These are phyloP conservation scores for Gossypium arboreum DNA, from an alignment of 345 rosid species.

Conservation along the genomic window DNA sequence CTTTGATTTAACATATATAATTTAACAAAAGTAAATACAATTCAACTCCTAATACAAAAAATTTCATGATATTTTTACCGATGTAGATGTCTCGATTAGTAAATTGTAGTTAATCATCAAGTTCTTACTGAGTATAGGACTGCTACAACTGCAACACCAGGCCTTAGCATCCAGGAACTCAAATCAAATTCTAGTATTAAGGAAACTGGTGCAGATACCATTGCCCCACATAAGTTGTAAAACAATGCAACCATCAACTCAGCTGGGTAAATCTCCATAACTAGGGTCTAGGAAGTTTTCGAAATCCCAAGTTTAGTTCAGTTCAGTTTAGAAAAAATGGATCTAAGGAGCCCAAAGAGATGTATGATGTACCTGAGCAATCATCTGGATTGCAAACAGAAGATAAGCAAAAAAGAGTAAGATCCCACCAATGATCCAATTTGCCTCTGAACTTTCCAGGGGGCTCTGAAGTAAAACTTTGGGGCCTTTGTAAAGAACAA, in stretches of 20 bases:
- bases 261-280: neutral
- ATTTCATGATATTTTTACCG: too few relatives aligned
- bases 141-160: neutral
- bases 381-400: conserved; percentile 65
- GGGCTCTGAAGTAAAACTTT: conserved; percentile 22
- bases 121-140: neutral
- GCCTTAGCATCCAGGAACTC: neutral
- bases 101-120: too few relatives aligned
- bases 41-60: too few relatives aligned
- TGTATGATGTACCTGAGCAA: conserved; percentile 56
- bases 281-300: neutral
- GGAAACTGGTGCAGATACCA: neutral
- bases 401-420: conserved; percentile 59
- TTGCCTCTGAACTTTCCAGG: conserved; percentile 9
- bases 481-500: conserved; percentile 39
- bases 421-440: conserved; percentile 49
- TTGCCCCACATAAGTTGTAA: neutral
- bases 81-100: too few relatives aligned
- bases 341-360: too few relatives aligned
- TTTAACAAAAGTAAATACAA: too few relatives aligned
- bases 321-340: too few relatives aligned
- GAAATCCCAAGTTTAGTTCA: too few relatives aligned
- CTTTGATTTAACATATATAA: too few relatives aligned
- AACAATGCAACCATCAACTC: neutral
- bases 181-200: too few relatives aligned